phyloP scores from a whole-genome alignment of 371 early-diverging fungal species.

The Mucor racemosus region DNA sequence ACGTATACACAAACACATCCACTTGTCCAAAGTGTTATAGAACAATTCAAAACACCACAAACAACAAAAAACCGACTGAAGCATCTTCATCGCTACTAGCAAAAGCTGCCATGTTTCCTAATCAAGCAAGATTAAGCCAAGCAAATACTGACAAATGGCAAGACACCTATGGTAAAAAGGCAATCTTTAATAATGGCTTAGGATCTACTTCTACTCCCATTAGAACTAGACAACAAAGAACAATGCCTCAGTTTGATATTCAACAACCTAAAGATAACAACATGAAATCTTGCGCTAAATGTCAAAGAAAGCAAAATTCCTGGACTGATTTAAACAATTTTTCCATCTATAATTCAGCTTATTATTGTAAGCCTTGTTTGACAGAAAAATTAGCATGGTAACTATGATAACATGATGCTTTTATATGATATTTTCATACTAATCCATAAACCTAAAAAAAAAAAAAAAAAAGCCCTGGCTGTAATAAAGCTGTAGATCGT shows the following conservation, averaged over 20 bases:
- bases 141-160: slow-evolving; percentile 32
- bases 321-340: slow-evolving; percentile 26
- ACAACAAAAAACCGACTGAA: not conserved
- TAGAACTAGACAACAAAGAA: slow-evolving; percentile 14
- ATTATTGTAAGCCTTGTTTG: slow-evolving; percentile 29
- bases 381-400: slow-evolving; percentile 21
- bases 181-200: slow-evolving; percentile 22
- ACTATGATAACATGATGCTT: not conserved
- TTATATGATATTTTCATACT: not conserved
- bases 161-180: slow-evolving; percentile 33
- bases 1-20: slow-evolving; percentile 19
- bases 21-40: slow-evolving; percentile 29
- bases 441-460: not conserved
- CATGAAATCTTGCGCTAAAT: slow-evolving; percentile 20
- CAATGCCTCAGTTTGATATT: slow-evolving; percentile 24
- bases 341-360: slow-evolving; percentile 22
- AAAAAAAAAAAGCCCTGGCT: slow-evolving; percentile 16
- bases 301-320: slow-evolving; percentile 21
- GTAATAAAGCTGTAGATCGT: slow-evolving; percentile 12
- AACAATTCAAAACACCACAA: slow-evolving; percentile 4
- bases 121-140: slow-evolving; percentile 17
- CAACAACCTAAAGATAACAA: slow-evolving; percentile 12
- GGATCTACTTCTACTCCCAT: slow-evolving; percentile 14
- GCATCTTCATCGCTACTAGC: not conserved
- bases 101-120: slow-evolving; percentile 13